Conservation (phyloP, 805 yeast species). For the Candida bentonensis region DNA sequence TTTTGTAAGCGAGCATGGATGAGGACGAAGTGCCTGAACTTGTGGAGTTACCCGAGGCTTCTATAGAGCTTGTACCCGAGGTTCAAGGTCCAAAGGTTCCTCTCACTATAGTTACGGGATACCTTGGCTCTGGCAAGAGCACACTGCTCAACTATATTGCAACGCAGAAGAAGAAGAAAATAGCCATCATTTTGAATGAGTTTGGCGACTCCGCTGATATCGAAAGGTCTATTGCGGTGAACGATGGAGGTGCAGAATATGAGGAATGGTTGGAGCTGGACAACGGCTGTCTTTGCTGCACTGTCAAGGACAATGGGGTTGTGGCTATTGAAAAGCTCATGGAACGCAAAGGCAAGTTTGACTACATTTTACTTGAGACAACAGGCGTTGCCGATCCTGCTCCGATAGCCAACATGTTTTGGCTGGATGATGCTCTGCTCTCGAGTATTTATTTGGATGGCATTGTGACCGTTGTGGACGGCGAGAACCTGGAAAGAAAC, state of each 20-base stretch:
- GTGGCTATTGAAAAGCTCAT: constrained; percentile 83
- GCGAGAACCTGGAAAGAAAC: constrained; percentile 41
- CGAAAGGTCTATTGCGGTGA: constrained; percentile 71
- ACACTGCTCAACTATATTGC: constrained; percentile 71
- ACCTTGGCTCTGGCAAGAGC: constrained; percentile 83
- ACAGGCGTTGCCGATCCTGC: constrained; percentile 97
- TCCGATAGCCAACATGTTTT: constrained; percentile 92
- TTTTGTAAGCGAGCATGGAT: no score
- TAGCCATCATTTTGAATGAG: constrained; percentile 81
- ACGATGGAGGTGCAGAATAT: constrained; percentile 38
- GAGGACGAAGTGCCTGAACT: no score
- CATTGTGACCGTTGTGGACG: constrained; percentile 75
- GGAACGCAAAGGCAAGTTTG: constrained; percentile 58
- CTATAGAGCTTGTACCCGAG: no score
- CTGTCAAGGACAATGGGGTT: constrained; percentile 91
- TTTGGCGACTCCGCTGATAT: constrained; percentile 85
- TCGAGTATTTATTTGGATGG: constrained; percentile 85
- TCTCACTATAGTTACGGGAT: constrained; percentile 86
- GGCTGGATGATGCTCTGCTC: constrained; percentile 84
- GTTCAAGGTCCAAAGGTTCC: constrained; percentile 44
- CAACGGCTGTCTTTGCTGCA: constrained; percentile 93
- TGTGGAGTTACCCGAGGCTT: no score
- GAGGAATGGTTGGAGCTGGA: constrained; percentile 96
- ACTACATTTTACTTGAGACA: constrained; percentile 84
- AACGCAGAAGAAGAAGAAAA: constrained; percentile 42